phyloP scores from a whole-genome alignment of 2,329 filamentous ascomycete species.

The Trichoderma sp. region DNA sequence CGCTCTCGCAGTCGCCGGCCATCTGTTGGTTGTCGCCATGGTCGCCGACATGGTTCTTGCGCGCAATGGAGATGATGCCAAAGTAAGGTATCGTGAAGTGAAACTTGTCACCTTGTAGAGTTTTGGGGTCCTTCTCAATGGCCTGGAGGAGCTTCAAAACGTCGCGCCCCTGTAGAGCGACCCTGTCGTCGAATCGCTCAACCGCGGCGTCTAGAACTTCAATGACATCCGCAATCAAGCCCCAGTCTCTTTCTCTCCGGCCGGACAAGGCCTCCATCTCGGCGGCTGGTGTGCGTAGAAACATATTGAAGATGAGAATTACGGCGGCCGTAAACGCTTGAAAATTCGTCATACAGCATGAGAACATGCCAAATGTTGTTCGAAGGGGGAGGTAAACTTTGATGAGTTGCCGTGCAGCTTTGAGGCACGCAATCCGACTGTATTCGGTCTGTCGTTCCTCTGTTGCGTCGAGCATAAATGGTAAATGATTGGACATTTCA shows the following conservation, averaged over 20 bases:
- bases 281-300: background rate
- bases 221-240: background rate
- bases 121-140: background rate
- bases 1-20: background rate
- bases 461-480: constrained; percentile 13
- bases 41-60: background rate
- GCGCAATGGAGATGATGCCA: constrained; percentile 1
- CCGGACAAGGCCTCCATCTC: background rate
- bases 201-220: background rate
- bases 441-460: constrained; percentile 2
- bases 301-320: constrained; percentile 15
- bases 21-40: background rate
- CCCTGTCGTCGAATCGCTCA: constrained; percentile 2
- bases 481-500: constrained; percentile 8
- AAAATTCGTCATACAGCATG: constrained; percentile 13
- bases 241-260: constrained; percentile 7
- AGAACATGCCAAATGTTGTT: constrained; percentile 15
- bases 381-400: constrained; percentile 5
- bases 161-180: constrained; percentile 7
- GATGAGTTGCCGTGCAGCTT: constrained; percentile 11
- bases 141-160: constrained; percentile 8
- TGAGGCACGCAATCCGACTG: constrained; percentile 9
- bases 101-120: background rate
- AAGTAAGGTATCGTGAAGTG: constrained; percentile 13
- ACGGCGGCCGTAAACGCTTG: constrained; percentile 16